These are phyloP conservation scores for Alternaria sp. DNA, from an alignment of 2,329 filamentous ascomycete genomes.

Conservation along the genomic window DNA sequence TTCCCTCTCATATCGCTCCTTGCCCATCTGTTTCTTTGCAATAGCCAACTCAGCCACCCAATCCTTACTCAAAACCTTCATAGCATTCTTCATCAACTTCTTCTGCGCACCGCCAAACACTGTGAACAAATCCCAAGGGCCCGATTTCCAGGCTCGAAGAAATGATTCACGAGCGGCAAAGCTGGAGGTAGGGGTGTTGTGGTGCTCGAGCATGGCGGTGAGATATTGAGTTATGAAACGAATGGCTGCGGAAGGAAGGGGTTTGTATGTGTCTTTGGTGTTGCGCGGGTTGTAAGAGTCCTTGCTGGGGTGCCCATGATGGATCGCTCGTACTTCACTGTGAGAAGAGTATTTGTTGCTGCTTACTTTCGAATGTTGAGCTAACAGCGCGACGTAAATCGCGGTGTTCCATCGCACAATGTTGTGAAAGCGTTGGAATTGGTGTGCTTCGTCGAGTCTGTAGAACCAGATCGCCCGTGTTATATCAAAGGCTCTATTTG, in stretches of 20 bases:
- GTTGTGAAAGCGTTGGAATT: slow-evolving; percentile 37
- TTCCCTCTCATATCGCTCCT: too few species aligned
- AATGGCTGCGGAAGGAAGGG: slow-evolving; percentile 5
- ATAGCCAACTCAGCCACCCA: slow-evolving; percentile 21
- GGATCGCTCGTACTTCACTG: neutral
- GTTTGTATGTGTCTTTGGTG: neutral
- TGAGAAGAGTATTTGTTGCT: too few species aligned
- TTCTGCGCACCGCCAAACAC: slow-evolving; percentile 16
- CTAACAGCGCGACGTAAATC: slow-evolving; percentile 29
- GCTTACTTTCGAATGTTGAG: neutral
- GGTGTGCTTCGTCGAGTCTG: slow-evolving; percentile 24
- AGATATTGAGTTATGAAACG: slow-evolving; percentile 31
- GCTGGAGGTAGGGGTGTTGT: slow-evolving; percentile 16
- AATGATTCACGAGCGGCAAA: slow-evolving; percentile 28
- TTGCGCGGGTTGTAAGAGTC: neutral
- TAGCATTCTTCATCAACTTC: slow-evolving; percentile 23
- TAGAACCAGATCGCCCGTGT: slow-evolving; percentile 23
- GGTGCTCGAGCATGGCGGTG: slow-evolving; percentile 30
- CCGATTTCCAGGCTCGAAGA: slow-evolving; percentile 23
- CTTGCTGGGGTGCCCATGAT: neutral
- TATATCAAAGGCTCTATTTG: too few species aligned
- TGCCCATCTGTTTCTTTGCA: neutral
- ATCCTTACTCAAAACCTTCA: slow-evolving; percentile 17
- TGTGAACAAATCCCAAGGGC: slow-evolving; percentile 21
- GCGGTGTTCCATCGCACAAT: slow-evolving; percentile 32